Evolutionary conservation across 2,329 filamentous ascomycete genomes (phyloP).

Genomic region (Ceratocystis papillata): DNA sequence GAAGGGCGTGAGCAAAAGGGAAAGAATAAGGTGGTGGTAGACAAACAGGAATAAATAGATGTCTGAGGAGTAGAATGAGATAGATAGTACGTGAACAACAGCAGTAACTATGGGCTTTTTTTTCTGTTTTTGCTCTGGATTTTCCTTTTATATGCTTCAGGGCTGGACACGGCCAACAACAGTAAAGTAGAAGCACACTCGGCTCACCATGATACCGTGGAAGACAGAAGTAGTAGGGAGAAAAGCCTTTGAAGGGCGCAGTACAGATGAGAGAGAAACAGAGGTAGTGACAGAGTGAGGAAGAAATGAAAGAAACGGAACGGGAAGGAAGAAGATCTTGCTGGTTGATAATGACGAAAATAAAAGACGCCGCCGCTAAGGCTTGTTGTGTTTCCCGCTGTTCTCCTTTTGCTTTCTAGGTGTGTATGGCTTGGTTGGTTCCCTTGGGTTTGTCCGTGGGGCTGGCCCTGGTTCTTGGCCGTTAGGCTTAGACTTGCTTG

Average conservation of each 20-base stretch:
- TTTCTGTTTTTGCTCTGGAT: neutral
- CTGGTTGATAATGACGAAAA: neutral
- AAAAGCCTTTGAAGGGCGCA: neutral
- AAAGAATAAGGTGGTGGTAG: neutral
- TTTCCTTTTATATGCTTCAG: constrained; percentile 11
- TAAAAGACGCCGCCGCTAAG: neutral
- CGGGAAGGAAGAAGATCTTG: neutral
- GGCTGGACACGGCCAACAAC: constrained; percentile 22
- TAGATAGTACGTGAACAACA: neutral
- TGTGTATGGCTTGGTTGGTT: neutral
- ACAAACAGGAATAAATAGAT: neutral
- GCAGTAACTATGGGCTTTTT: neutral
- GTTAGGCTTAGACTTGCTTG: neutral
- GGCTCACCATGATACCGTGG: constrained; percentile 20
- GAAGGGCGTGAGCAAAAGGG: neutral
- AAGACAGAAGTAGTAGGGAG: neutral
- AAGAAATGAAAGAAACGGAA: neutral
- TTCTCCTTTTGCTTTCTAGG: neutral
- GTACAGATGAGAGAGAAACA: neutral
- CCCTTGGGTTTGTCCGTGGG: neutral
- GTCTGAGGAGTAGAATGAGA: neutral
- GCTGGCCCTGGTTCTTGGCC: neutral
- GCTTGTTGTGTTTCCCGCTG: neutral
- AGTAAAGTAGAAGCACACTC: constrained; percentile 13
- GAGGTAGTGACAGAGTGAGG: neutral